A percentile compares a stretch with the other conserved stretches of the same genome.
Conservation (phyloP, 768 basidiomycete genomes). For the Mycena haematopus region DNA sequence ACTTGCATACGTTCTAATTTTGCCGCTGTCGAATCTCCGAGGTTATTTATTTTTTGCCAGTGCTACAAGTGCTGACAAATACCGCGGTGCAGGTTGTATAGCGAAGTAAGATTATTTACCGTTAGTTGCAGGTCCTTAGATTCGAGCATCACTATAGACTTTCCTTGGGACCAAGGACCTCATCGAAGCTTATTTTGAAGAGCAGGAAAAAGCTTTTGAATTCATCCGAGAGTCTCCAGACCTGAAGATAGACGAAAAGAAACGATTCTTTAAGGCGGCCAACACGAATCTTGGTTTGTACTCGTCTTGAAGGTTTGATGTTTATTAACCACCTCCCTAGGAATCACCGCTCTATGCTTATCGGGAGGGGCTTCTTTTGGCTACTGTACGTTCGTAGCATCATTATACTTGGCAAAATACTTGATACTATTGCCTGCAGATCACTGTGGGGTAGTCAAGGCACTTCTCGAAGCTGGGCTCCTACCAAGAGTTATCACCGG, state of each 20-base stretch:
- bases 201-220: conserved; percentile 77
- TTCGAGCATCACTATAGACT: conserved; percentile 57
- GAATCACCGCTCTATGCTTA: conserved; percentile 87
- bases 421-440: conserved; percentile 48
- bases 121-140: conserved; percentile 13
- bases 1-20: conserved; percentile 92
- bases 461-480: conserved; percentile 85
- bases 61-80: conserved; percentile 16
- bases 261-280: conserved; percentile 86
- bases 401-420: not conserved
- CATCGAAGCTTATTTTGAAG: conserved; percentile 89
- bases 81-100: conserved; percentile 76
- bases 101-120: conserved; percentile 71
- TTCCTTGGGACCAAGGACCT: conserved; percentile 90
- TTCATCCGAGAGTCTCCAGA: conserved; percentile 78
- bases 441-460: conserved; percentile 90
- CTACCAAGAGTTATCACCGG: conserved; percentile 94
- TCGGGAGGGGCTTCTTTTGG: conserved; percentile 97
- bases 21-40: conserved; percentile 87
- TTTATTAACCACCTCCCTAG: conserved; percentile 30
- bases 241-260: conserved; percentile 86
- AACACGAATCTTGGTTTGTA: conserved; percentile 82
- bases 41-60: conserved; percentile 45
- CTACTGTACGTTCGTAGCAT: conserved; percentile 67
- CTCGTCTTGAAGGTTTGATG: not conserved